phyloP scores from a whole-genome alignment of 192 early-diverging fungal species.

The Lunasporangiospora selenospora region DNA sequence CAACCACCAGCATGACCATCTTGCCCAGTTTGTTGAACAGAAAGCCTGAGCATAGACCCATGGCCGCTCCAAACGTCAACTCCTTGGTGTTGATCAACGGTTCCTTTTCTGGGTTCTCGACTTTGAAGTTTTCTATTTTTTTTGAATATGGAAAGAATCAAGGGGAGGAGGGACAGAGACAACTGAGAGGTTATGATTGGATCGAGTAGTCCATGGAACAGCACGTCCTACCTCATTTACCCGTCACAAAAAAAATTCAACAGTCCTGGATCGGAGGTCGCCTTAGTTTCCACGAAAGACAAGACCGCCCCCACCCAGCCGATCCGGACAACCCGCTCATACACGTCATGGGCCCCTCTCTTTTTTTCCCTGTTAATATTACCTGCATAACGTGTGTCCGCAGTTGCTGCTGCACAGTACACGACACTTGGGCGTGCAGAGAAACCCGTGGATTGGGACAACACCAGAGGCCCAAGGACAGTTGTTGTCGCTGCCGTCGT shows the following conservation, averaged over 20 bases:
- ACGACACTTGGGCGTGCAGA: not conserved
- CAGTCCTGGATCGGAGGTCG: too few species aligned
- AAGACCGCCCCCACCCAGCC: too few species aligned
- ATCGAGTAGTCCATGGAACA: too few species aligned
- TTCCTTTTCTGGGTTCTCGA: conserved; percentile 10
- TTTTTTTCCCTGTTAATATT: too few species aligned
- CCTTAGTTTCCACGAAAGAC: too few species aligned
- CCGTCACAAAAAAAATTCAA: too few species aligned
- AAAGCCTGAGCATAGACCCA: conserved; percentile 58
- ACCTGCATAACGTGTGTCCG: too few species aligned
- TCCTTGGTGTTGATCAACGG: conserved; percentile 48
- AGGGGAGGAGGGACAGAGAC: not conserved
- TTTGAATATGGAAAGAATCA: not conserved
- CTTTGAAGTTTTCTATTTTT: not conserved
- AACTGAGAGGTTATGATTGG: not conserved
- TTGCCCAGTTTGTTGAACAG: conserved; percentile 59
- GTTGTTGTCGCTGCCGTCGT: conserved; percentile 9
- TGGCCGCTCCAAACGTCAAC: conserved; percentile 52
- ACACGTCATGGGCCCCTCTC: too few species aligned
- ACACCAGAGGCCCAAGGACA: conserved; percentile 20
- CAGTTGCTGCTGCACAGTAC: conserved; percentile 8
- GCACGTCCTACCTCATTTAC: too few species aligned
- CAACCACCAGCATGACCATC: conserved; percentile 51
- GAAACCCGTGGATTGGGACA: not conserved
- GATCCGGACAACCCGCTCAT: too few species aligned